Percentiles rank a stretch among this genome's conserved stretches.
phyloP scores from a whole-genome alignment of 1,139 yeast species.

The Debaryomycetaceae sp. region DNA sequence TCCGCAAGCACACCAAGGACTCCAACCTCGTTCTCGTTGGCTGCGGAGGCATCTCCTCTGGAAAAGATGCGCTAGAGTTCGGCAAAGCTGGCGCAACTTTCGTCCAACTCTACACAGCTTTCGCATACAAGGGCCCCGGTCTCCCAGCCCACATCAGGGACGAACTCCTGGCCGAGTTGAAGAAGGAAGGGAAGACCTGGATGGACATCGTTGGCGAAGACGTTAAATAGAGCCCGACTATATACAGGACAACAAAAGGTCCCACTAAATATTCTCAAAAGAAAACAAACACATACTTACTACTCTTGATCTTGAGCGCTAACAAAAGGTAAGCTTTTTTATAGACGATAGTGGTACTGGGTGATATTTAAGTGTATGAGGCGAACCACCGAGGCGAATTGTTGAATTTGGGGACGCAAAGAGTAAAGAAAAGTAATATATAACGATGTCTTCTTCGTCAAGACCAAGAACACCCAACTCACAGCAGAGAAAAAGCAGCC shows the following conservation, averaged over 20 bases:
- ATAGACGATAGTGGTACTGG: background rate
- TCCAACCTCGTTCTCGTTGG: conserved; percentile 75
- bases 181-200: conserved; percentile 81
- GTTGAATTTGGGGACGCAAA: background rate
- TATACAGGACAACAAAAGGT: conserved; percentile 2
- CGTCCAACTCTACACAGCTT: conserved; percentile 82
- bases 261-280: background rate
- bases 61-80: conserved; percentile 85
- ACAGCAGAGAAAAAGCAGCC: conserved; percentile 7
- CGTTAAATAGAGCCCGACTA: conserved; percentile 13
- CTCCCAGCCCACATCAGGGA: conserved; percentile 73
- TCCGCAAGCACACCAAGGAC: conserved; percentile 75
- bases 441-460: conserved; percentile 13
- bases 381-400: background rate
- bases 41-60: conserved; percentile 88
- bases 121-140: conserved; percentile 93
- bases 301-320: background rate
- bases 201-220: conserved; percentile 65
- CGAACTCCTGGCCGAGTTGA: conserved; percentile 65
- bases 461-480: conserved; percentile 19
- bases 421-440: background rate
- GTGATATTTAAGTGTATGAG: background rate
- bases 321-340: too few relatives aligned
- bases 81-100: conserved; percentile 92
- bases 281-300: conserved; percentile 1